Evolutionary conservation across 805 yeast species (phyloP), one percentile per base, ranked within the genome.

Genomic region (Metschnikowia kunwiensis): DNA sequence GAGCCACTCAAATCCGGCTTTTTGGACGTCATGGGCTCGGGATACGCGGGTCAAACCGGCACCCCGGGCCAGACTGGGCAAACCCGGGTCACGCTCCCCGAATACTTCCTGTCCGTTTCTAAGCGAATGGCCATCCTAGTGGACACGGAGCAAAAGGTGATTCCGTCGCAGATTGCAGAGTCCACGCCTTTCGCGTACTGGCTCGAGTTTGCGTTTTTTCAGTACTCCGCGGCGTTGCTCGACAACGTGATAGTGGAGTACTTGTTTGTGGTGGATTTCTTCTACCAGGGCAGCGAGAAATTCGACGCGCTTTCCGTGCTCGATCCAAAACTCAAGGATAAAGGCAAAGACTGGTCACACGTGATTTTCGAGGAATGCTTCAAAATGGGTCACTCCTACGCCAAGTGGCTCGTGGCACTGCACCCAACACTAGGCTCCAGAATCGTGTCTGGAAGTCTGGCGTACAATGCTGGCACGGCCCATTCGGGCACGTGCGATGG

Each of bases 151-250:
- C 39, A 43, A 5, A 36, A 41, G 15, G 47, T 47, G n/a, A 77
- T 88, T 65, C 77, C 84, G 4, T 86, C 89, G 0, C 89, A 84
- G 53, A 84, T 86, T 23, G 95, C 96, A 0, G 96, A 88, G 57
- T 74, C 80, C 11, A 80, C 80, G 36, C 78, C 80, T 3, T 68
- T 74, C 43, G 65, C 72, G 11, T 79, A 80, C 50, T 78, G 83
- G 76, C 64, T 84, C 37, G 97, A 88, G 50, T 74, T 74, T 36
- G 80, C 84, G 0, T 86, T 80, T 57, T 68, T 82, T 40, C 84
- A 82, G 50, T 79, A 86, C 63, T 79, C 80, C 45, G 58, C 79
- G 22, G 89, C 94, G 1, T 53, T 88, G 7, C 55, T 82, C 25
- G 95, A 87, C 54, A 88, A 87, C 57, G 77, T 80, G 12, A 68